Base-by-base conservation (phyloP, 108 stramenopile genomes). In the Cylindrotheca closterium region DNA sequence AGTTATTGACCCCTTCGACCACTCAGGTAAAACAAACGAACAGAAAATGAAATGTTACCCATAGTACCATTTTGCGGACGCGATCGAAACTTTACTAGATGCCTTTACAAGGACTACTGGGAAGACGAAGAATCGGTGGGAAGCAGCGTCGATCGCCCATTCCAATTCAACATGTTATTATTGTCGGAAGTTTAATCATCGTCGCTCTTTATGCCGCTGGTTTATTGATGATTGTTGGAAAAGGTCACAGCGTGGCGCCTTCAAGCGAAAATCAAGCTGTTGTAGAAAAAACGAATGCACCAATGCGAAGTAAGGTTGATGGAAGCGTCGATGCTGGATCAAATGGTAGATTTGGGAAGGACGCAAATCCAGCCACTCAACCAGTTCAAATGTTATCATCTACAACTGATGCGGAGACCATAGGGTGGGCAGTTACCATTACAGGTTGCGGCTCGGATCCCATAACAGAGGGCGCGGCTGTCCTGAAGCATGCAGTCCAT, bases 371-470 rank as follows among this genome's bases (percentile, higher is more conserved):
- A 42, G 15, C 37, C 15, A 42, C 10, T 10, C 7, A 7, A 42
- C 7, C 10, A 42, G 37, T 42, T 42, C 10, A 42, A 42, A 42
- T n/a, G n/a, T n/a, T n/a, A n/a, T n/a, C 10, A 42, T 7, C 10
- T 7, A 42, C 7, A 15, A 42, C 37, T 42, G 59, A 47, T 19
- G 42, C 24, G 3, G 57, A 63, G 29, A 88, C 83, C 15, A 81
- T 93, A 30, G 92, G 84, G 24, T 93, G 81, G 70, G 88, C 87
- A 23, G 79, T 93, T 22, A 87, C 89, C n/a, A 67, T 93, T 18
- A 93, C 92, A 12, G 84, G 84, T 30, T 93, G 92, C 72, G 89
- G 85, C 12, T 15, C 51, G 10, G 83, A 83, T 61, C 80, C 84
- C 2, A 62, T 92, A 4, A 67, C 73, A 3, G 85, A 93, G 59